phyloP scores from a whole-genome alignment of 495 filamentous ascomycete species.

The Hyaloscypha variabilis region DNA sequence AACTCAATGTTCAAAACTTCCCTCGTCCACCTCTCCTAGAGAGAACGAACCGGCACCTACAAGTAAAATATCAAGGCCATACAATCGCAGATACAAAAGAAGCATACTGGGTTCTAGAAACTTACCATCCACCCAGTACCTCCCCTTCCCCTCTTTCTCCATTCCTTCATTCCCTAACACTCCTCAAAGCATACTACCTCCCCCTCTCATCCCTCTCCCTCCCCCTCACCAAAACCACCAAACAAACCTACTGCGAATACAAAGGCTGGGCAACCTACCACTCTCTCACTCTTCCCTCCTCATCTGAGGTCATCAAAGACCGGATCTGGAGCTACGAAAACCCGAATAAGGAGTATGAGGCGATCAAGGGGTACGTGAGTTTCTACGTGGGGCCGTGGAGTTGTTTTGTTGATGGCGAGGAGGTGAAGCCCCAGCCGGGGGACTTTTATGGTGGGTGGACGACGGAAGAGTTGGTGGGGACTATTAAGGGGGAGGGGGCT shows the following conservation, averaged over 20 bases:
- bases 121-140: constrained; percentile 56
- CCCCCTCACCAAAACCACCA: constrained; percentile 43
- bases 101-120: constrained; percentile 62
- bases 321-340: constrained; percentile 57
- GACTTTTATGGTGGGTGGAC: constrained; percentile 65
- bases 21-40: constrained; percentile 61
- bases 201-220: constrained; percentile 45
- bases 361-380: constrained; percentile 51
- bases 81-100: constrained; percentile 56
- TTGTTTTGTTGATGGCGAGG: constrained; percentile 63
- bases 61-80: constrained; percentile 53
- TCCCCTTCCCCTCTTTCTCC: neutral
- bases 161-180: constrained; percentile 8
- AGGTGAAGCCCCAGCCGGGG: constrained; percentile 55
- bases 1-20: constrained; percentile 57
- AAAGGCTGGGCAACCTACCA: constrained; percentile 59
- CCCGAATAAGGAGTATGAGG: constrained; percentile 48
- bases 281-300: constrained; percentile 30
- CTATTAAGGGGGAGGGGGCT: constrained; percentile 53
- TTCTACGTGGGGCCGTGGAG: constrained; percentile 61
- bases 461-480: constrained; percentile 56
- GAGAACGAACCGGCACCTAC: constrained; percentile 48
- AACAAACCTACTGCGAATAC: constrained; percentile 57
- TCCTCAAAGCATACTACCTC: constrained; percentile 55
- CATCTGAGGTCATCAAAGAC: constrained; percentile 42